These are phyloP conservation scores for Phytopythium oedochilum DNA, from an alignment of 352 stramenopile genomes.

Conservation along the genomic window DNA sequence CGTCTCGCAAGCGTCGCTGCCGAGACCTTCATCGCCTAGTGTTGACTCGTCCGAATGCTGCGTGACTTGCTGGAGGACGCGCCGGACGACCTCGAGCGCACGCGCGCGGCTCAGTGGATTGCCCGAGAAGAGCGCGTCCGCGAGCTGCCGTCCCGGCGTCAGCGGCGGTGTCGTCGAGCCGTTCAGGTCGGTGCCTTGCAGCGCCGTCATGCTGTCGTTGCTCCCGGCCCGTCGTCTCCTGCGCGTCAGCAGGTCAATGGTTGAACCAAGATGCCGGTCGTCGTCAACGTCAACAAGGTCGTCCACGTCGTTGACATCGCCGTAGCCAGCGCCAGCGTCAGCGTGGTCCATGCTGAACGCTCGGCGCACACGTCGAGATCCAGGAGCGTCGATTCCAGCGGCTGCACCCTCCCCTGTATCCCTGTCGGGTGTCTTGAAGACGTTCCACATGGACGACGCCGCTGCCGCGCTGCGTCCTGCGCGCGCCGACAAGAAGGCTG, in stretches of 20 bases:
- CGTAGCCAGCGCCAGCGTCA: background rate
- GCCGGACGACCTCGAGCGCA: slow-evolving; percentile 44
- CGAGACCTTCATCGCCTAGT: background rate
- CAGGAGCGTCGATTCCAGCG: background rate
- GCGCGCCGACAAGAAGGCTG: slow-evolving; percentile 1
- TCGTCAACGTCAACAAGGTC: background rate
- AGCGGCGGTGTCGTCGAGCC: slow-evolving; percentile 10
- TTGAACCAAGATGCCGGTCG: background rate
- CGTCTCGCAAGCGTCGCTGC: slow-evolving; percentile 2
- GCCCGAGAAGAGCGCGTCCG: slow-evolving; percentile 57
- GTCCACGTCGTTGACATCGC: slow-evolving; percentile 3
- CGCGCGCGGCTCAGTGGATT: slow-evolving; percentile 40
- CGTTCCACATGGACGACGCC: background rate
- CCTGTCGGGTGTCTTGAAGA: background rate
- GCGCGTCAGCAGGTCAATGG: background rate
- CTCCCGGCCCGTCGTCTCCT: background rate
- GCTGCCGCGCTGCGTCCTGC: background rate
- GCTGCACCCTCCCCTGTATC: background rate
- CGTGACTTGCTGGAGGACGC: slow-evolving; percentile 43
- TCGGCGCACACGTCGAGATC: background rate
- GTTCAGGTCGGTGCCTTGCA: background rate
- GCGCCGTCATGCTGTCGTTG: background rate
- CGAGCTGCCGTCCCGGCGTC: slow-evolving; percentile 39
- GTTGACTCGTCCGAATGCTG: slow-evolving; percentile 2
- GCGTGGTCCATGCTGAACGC: slow-evolving; percentile 3